A percentile compares a stretch with the other conserved stretches of the same genome.
phyloP scores from a whole-genome alignment of 305 asterid species.

The Solanum chacoense region DNA sequence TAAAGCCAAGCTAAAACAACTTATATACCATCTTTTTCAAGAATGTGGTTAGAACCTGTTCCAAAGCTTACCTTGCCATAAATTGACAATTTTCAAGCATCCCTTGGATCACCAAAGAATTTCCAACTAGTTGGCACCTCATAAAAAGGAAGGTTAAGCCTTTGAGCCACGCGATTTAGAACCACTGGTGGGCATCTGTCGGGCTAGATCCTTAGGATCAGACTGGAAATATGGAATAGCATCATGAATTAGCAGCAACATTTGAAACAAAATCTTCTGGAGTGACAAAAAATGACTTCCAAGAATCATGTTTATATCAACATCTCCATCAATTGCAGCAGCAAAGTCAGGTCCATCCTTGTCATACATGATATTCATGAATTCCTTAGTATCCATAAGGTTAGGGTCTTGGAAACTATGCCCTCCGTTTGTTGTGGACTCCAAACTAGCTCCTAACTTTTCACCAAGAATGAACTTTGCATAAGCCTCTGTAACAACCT shows the following conservation, averaged over 20 bases:
- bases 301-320: slow-evolving; percentile 89
- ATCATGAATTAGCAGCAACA: slow-evolving; percentile 76
- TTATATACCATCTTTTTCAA: slow-evolving; percentile 95
- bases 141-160: slow-evolving; percentile 62
- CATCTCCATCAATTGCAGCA: slow-evolving; percentile 98
- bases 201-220: slow-evolving; percentile 90
- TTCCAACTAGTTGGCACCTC: slow-evolving; percentile 99
- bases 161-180: slow-evolving; percentile 70
- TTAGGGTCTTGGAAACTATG: slow-evolving; percentile 98
- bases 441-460: slow-evolving; percentile 80
- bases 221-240: slow-evolving; percentile 67
- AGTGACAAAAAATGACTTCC: slow-evolving; percentile 80
- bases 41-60: slow-evolving; percentile 89
- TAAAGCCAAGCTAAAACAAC: slow-evolving; percentile 94
- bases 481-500: slow-evolving; percentile 74
- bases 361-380: slow-evolving; percentile 66
- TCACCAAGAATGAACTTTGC: slow-evolving; percentile 85
- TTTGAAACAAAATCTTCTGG: slow-evolving; percentile 93
- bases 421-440: slow-evolving; percentile 62
- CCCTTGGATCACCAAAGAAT: slow-evolving; percentile 90
- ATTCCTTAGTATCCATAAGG: slow-evolving; percentile 87
- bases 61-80: slow-evolving; percentile 98
- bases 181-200: slow-evolving; percentile 82
- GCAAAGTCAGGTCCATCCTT: slow-evolving; percentile 85
- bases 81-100: slow-evolving; percentile 71